Evolutionary conservation across 129 eudicot genomes (phyloP), one percentile per base, ranked within the genome.

Genomic region (Flaveria ramosissima): DNA sequence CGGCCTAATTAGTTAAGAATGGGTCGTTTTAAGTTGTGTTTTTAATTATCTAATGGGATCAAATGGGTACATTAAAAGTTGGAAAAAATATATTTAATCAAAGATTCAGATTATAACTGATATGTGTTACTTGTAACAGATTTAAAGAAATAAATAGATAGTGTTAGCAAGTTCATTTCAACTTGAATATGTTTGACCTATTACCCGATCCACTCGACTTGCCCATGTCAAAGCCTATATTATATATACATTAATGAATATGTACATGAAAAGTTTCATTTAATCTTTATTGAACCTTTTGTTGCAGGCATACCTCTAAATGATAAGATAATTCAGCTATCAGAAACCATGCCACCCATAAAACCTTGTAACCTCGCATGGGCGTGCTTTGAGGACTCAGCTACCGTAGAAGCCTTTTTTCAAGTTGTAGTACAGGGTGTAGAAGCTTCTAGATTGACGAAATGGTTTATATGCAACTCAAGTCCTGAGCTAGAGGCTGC

Each of bases 381-480:
- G 92, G 48, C 79, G 1, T 43, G 72, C 27, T 7, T 85, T 5
- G 70, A 65, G 2, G 87, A 88, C 46, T 0, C 5, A 23, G 15
- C 55, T 11, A 59, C 71, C 2, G 47, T 16, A 19, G 81, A 60
- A 77, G 16, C 21, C 4, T 0, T 78, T 0, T 85, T 88, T 57
- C 45, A 83, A 1, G 2, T 51, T 10, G 32, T 67, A 2, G 23
- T 4, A 15, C 1, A 6, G 39, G 45, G 53, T 41, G 79, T 11
- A 59, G 66, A 74, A 17, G 21, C 46, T 51, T 30, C 24, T 1
- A 80, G 76, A 55, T 46, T 65, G 9, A 83, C 88, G 20, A 78
- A 83, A 42, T 43, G 64, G 77, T 19, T 85, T 0, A 48, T 88
- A n/a, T 85, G 88, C 72, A 88, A 89, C 83, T 81, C 89, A 16